phyloP scores from a whole-genome alignment of 352 stramenopile species.

The Pythium aphanidermatum region DNA sequence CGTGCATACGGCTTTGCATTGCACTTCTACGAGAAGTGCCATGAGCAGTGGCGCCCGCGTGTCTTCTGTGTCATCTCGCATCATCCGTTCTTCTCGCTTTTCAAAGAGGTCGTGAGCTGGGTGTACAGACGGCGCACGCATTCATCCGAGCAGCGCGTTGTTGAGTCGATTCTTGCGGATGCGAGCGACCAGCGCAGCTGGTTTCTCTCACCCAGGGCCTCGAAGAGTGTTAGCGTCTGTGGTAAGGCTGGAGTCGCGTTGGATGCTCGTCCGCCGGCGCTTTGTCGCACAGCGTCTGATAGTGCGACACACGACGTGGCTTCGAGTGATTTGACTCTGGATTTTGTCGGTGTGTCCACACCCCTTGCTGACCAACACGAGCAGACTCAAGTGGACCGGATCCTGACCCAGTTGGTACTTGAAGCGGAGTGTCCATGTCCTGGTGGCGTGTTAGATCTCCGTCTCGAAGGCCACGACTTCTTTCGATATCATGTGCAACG shows the following conservation, averaged over 20 bases:
- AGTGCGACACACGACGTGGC: no score
- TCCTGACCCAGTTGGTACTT: constrained; percentile 33
- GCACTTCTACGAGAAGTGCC: constrained; percentile 43
- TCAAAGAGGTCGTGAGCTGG: constrained; percentile 74
- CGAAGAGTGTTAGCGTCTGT: no score
- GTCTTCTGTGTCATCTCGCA: constrained; percentile 77
- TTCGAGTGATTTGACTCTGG: no score
- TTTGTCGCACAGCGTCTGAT: constrained; percentile 7
- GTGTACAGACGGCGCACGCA: constrained; percentile 40
- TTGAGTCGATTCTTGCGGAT: constrained; percentile 38
- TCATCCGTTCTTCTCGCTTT: constrained; percentile 77
- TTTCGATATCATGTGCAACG: constrained; percentile 60
- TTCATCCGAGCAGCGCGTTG: constrained; percentile 23
- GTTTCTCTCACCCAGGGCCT: constrained; percentile 64
- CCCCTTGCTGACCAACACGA: background rate
- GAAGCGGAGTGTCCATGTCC: constrained; percentile 20
- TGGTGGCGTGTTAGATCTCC: constrained; percentile 33
- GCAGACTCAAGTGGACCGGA: constrained; percentile 9
- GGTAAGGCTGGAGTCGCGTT: no score
- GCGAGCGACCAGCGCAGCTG: constrained; percentile 39
- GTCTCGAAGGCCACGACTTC: constrained; percentile 28
- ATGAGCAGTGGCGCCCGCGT: constrained; percentile 34
- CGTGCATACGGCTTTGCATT: constrained; percentile 71
- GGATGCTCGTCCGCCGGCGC: no score
- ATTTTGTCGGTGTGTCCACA: no score